A percentile compares a stretch with the other conserved stretches of the same genome.
Evolutionary conservation across 345 rosid genomes (phyloP).

Genomic region (Camelina hispida): DNA sequence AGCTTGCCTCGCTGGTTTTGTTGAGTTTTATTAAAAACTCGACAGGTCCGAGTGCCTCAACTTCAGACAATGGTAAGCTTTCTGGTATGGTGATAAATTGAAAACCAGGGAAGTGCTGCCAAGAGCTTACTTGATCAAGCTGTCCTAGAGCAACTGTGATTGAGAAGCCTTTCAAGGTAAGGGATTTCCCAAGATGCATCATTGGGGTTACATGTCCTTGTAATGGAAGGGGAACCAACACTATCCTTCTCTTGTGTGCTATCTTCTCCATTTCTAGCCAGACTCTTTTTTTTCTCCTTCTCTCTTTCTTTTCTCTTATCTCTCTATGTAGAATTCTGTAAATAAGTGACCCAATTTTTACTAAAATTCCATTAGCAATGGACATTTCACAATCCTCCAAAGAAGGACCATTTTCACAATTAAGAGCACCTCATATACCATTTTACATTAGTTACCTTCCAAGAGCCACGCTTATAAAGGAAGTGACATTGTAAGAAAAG

Average conservation of each 20-base stretch:
- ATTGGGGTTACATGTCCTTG: conserved; percentile 71
- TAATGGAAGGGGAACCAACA: conserved; percentile 55
- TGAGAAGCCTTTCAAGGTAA: conserved; percentile 57
- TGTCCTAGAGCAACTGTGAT: conserved; percentile 51
- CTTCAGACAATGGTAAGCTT: conserved; percentile 31
- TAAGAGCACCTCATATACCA: too few relatives aligned
- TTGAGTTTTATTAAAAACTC: conserved; percentile 45
- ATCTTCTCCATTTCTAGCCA: conserved; percentile 15
- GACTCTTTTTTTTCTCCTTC: too few relatives aligned
- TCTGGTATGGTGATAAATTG: conserved; percentile 49
- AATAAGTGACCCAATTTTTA: too few relatives aligned
- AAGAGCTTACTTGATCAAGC: conserved; percentile 39
- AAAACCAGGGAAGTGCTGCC: conserved; percentile 37
- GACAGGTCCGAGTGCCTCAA: conserved; percentile 3
- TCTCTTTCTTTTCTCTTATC: not conserved
- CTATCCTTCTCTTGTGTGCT: conserved; percentile 26
- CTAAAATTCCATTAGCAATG: too few relatives aligned
- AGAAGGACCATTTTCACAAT: too few relatives aligned
- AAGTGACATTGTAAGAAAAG: too few relatives aligned
- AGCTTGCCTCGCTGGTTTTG: conserved; percentile 42
- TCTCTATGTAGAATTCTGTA: not conserved
- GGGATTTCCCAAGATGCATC: conserved; percentile 60
- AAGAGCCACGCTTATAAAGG: too few relatives aligned
- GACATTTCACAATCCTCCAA: not conserved
- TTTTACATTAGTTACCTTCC: too few relatives aligned